Conservation (phyloP, 2,329 filamentous ascomycete genomes). For the Gnomoniopsis sp. region DNA sequence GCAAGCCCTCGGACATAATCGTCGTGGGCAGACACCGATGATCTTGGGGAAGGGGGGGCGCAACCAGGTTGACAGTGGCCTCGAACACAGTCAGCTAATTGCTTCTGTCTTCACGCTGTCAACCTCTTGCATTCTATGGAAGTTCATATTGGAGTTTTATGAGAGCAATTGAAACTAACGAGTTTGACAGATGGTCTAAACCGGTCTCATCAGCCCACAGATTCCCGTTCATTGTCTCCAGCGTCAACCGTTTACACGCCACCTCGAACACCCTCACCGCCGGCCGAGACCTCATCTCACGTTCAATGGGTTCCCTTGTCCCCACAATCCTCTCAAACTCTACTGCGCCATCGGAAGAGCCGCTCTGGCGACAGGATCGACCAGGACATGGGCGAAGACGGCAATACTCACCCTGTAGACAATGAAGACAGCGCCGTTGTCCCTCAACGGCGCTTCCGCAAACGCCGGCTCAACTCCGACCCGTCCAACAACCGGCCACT, state of each 20-base stretch:
- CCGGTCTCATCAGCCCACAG: constrained; percentile 2
- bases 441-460: constrained; percentile 2
- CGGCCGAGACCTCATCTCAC: constrained; percentile 9
- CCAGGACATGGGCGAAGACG: background rate
- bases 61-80: too few relatives aligned
- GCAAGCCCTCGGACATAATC: too few relatives aligned
- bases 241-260: constrained; percentile 13
- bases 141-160: background rate
- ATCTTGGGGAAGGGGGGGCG: too few relatives aligned
- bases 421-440: constrained; percentile 5
- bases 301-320: constrained; percentile 44
- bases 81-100: too few relatives aligned
- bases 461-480: constrained; percentile 31
- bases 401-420: background rate
- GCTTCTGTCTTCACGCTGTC: too few relatives aligned
- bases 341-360: constrained; percentile 35
- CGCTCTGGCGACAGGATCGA: background rate
- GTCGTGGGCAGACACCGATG: too few relatives aligned
- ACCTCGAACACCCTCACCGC: constrained; percentile 37
- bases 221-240: constrained; percentile 1
- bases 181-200: constrained; percentile 17
- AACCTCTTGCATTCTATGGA: too few relatives aligned
- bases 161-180: constrained; percentile 2
- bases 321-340: constrained; percentile 44
- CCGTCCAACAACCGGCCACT: constrained; percentile 30